phyloP scores from a whole-genome alignment of 2,329 filamentous ascomycete genomes.

The Hypoxylon sp. region DNA sequence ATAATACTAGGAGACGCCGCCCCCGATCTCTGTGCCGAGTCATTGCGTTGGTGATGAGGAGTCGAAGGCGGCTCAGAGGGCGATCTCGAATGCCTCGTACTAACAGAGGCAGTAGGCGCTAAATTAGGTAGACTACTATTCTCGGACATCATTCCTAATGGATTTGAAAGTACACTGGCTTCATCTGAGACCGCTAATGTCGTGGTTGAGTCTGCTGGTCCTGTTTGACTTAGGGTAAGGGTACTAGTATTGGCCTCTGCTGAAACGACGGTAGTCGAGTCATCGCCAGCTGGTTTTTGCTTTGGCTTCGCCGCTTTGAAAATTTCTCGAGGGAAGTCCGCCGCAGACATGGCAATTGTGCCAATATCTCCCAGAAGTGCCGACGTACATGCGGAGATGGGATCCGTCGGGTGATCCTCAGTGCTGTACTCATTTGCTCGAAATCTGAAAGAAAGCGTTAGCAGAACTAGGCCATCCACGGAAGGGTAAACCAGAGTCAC shows the following conservation, averaged over 20 bases:
- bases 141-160: slow-evolving; percentile 33
- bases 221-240: slow-evolving; percentile 10
- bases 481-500: slow-evolving; percentile 46
- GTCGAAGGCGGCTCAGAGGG: slow-evolving; percentile 33
- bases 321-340: slow-evolving; percentile 76
- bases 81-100: slow-evolving; percentile 29
- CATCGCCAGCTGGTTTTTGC: slow-evolving; percentile 40
- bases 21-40: slow-evolving; percentile 21
- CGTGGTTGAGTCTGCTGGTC: slow-evolving; percentile 26
- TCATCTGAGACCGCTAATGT: slow-evolving; percentile 33
- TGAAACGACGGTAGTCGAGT: slow-evolving; percentile 25
- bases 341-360: slow-evolving; percentile 84
- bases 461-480: not conserved
- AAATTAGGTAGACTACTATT: slow-evolving; percentile 39
- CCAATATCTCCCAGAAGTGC: slow-evolving; percentile 88
- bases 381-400: slow-evolving; percentile 81
- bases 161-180: slow-evolving; percentile 37
- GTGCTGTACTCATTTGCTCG: slow-evolving; percentile 78
- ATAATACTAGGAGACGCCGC: slow-evolving; percentile 43
- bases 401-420: slow-evolving; percentile 83
- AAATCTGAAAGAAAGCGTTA: slow-evolving; percentile 58
- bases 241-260: slow-evolving; percentile 26
- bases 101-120: slow-evolving; percentile 29
- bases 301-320: slow-evolving; percentile 59
- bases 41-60: slow-evolving; percentile 26